Conservation (phyloP, 179 eudicot species). For the Amaranthus tricolor region DNA sequence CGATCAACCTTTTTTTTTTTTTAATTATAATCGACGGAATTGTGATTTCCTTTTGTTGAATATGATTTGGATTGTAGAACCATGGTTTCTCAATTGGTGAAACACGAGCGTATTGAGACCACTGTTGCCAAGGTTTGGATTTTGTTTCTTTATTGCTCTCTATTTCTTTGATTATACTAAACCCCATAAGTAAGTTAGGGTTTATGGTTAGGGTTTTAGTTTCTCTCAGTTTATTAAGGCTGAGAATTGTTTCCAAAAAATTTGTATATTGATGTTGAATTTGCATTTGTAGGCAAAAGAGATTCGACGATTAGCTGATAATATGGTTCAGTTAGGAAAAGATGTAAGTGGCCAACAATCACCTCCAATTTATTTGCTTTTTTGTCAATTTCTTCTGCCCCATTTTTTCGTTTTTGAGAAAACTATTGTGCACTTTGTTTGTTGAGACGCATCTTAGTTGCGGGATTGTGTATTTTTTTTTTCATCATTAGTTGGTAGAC, state of each 20-base stretch:
- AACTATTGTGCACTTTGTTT: too few species aligned
- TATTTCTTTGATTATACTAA: background rate
- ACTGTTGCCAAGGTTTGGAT: slow-evolving; percentile 82
- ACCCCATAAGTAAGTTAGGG: slow-evolving; percentile 18
- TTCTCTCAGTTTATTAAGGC: background rate
- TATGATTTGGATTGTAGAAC: slow-evolving; percentile 44
- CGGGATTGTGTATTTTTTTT: too few species aligned
- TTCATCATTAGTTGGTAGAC: too few species aligned
- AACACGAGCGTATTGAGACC: slow-evolving; percentile 95
- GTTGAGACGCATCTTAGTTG: too few species aligned
- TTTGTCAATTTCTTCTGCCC: too few species aligned
- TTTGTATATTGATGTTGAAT: background rate
- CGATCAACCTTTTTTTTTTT: background rate
- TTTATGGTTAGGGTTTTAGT: slow-evolving; percentile 29
- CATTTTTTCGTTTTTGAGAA: too few species aligned
- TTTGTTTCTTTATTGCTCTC: background rate
- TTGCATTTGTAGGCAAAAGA: slow-evolving; percentile 69
- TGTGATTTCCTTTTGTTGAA: background rate
- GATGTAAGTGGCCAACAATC: slow-evolving; percentile 45
- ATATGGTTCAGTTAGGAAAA: slow-evolving; percentile 91
- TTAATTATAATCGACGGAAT: too few species aligned
- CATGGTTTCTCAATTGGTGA: slow-evolving; percentile 92
- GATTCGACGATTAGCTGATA: slow-evolving; percentile 92
- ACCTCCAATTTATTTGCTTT: background rate
- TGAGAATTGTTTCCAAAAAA: background rate